These are phyloP conservation scores for Paulownia fortunei DNA, from an alignment of 257 asterid species.

Conservation along the genomic window DNA sequence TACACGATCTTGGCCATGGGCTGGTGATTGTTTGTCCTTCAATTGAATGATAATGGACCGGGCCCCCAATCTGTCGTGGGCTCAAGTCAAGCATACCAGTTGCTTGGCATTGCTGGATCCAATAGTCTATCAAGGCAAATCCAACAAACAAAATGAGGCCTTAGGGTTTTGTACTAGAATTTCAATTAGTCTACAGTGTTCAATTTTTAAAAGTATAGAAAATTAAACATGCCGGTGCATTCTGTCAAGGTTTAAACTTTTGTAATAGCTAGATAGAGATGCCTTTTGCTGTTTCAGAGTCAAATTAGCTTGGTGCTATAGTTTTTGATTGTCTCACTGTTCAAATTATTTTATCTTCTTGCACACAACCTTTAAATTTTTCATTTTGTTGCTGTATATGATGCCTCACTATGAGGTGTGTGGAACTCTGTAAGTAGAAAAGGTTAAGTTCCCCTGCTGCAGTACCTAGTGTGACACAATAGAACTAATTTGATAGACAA, in stretches of 20 bases:
- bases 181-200: not conserved
- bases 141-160: too few relatives aligned
- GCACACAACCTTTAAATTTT: not conserved
- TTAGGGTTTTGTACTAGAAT: not conserved
- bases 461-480: too few relatives aligned
- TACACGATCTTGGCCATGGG: too few relatives aligned
- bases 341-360: not conserved
- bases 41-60: too few relatives aligned
- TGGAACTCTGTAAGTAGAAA: not conserved
- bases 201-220: not conserved
- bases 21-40: too few relatives aligned
- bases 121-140: too few relatives aligned
- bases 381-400: not conserved
- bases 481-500: not conserved
- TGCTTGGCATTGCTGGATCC: too few relatives aligned
- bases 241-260: not conserved
- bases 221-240: not conserved
- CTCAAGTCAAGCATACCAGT: too few relatives aligned
- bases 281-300: not conserved
- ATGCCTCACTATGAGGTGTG: not conserved
- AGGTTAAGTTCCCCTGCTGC: not conserved
- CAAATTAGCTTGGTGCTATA: not conserved
- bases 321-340: not conserved
- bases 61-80: too few relatives aligned
- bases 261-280: not conserved